phyloP scores from a whole-genome alignment of 352 stramenopile species.

The Thalassiosira sp. region DNA sequence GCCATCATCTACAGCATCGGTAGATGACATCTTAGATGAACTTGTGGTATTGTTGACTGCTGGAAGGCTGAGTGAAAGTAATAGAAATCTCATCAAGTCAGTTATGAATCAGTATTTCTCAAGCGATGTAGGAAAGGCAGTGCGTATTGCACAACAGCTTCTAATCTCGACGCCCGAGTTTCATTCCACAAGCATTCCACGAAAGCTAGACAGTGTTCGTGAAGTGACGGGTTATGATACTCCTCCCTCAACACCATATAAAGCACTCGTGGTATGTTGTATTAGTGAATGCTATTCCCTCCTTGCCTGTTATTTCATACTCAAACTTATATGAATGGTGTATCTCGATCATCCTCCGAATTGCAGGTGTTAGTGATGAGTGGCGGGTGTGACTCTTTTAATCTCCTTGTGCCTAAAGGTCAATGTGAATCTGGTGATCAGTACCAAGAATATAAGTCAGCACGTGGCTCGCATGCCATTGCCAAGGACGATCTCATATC shows the following conservation, averaged over 20 bases:
- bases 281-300: no score
- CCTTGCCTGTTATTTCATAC: no score
- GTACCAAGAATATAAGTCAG: conserved; percentile 13
- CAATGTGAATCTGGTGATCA: conserved; percentile 6
- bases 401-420: conserved; percentile 19
- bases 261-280: conserved; percentile 76
- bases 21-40: conserved; percentile 56
- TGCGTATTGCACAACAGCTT: conserved; percentile 51
- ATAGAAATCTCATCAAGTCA: conserved; percentile 31
- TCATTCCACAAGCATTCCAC: conserved; percentile 46
- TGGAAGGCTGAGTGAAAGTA: conserved; percentile 47
- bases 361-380: conserved; percentile 66
- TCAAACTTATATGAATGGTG: no score
- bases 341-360: no score
- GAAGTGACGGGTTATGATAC: conserved; percentile 9
- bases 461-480: conserved; percentile 15
- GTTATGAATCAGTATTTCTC: not conserved
- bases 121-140: conserved; percentile 4
- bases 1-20: conserved; percentile 10
- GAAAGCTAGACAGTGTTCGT: not conserved
- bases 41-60: conserved; percentile 60
- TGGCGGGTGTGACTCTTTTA: conserved; percentile 70
- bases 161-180: conserved; percentile 68
- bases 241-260: conserved; percentile 48
- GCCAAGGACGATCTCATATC: conserved; percentile 2